Base-by-base conservation (phyloP, 2,329 filamentous ascomycete genomes). In the Fusarium palustre region DNA sequence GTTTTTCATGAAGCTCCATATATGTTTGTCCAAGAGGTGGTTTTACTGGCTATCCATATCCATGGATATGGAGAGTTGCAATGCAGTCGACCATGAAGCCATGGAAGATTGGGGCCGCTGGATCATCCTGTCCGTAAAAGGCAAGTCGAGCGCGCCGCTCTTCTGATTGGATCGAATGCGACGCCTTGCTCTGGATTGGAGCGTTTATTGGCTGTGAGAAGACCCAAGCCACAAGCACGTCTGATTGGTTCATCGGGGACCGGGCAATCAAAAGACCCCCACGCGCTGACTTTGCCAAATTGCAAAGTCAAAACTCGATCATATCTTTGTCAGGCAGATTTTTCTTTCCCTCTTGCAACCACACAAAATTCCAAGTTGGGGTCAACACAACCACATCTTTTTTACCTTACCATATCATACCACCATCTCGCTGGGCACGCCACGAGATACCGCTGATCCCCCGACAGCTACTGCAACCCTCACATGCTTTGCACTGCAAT, bases 211-310 rank as follows among this genome's bases (percentile, higher is more conserved):
- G 67, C 47, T 54, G 39, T 25, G 31, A 20, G 20, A 25, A 39
- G 11, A 24, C 6, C 11, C 42, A 43, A 43, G 25, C n/a, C 45
- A 53, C n/a, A 54, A 5, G n/a, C 7, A 3, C 5, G 25, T 22
- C 7, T 45, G 13, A 66, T 61, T 67, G 63, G 64, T 8, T 36
- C 13, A 39, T 38, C 31, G 49, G 60, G 31, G 53, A 12, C 42
- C 55, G 64, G 56, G 57, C 58, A 66, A 69, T 59, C 60, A 60
- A 48, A 71, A 38, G 46, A 64, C 72, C 72, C 73, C 73, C 73
- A 75, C 73, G 73, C 71, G 73, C 71, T 74, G 71, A 74, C 72
- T 69, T 66, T 71, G 55, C 45, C 53, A 63, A 64, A 74, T 74
- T 74, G 72, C 72, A 71, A 75, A 75, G 68, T 72, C 67, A 72